Percentiles rank a stretch among this genome's conserved stretches.
These are phyloP conservation scores for Xylaria bambusicola DNA, from an alignment of 495 filamentous ascomycete species.

Conservation along the genomic window DNA sequence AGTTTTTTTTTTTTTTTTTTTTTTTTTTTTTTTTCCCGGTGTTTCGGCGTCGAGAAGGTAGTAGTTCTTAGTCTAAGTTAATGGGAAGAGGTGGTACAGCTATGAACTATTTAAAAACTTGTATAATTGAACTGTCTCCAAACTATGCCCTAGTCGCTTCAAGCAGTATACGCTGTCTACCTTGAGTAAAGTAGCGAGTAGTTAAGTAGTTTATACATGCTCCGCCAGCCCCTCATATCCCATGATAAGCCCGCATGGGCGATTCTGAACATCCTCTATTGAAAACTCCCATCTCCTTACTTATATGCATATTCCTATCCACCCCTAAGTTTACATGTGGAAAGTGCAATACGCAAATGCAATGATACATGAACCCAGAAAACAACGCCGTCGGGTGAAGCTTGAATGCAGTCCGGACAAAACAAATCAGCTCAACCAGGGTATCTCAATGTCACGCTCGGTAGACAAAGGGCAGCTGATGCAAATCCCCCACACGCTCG, in stretches of 20 bases:
- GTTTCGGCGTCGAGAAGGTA: too few relatives aligned
- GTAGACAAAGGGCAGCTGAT: not conserved
- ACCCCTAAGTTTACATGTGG: conserved; percentile 12
- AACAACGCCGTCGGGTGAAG: conserved; percentile 2
- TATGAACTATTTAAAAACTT: not conserved
- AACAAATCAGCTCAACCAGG: conserved; percentile 17
- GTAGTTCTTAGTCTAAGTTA: too few relatives aligned
- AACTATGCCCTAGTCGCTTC: not conserved
- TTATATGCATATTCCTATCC: conserved; percentile 15
- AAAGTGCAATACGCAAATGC: conserved; percentile 10
- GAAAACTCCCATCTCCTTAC: conserved; percentile 8
- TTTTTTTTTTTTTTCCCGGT: too few relatives aligned
- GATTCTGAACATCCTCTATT: conserved; percentile 13
- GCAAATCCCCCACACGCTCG: not conserved
- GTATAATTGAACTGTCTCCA: conserved; percentile 1
- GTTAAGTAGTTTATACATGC: conserved; percentile 16
- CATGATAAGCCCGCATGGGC: conserved; percentile 1
- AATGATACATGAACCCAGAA: conserved; percentile 15
- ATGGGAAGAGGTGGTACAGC: too few relatives aligned
- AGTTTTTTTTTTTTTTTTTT: too few relatives aligned
- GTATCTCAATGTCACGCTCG: conserved; percentile 16
- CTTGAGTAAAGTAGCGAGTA: too few relatives aligned
- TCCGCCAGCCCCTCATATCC: conserved; percentile 3
- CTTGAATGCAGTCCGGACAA: conserved; percentile 9
- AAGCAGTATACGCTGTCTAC: conserved; percentile 7